phyloP scores from a whole-genome alignment of 108 stramenopile genomes.

The Cyclotella kingstonii region DNA sequence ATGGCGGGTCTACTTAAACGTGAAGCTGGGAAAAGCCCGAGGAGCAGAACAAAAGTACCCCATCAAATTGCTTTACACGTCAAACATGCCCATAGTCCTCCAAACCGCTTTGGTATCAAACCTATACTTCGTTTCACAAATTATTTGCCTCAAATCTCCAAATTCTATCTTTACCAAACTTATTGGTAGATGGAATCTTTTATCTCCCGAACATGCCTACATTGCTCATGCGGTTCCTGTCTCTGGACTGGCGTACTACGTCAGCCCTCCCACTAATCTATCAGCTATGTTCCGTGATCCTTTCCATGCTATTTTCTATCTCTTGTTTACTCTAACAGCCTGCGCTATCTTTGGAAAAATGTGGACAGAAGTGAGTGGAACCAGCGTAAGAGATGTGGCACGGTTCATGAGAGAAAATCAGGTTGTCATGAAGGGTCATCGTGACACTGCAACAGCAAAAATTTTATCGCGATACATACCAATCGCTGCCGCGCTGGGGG shows the following conservation, averaged over 20 bases:
- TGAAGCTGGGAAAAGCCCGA: slow-evolving; percentile 94
- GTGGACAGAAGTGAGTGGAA: slow-evolving; percentile 98
- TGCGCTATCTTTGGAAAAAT: slow-evolving; percentile 98
- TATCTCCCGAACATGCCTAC: slow-evolving; percentile 62
- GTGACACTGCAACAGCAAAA: slow-evolving; percentile 91
- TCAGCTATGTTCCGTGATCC: slow-evolving; percentile 95
- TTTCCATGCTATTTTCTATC: slow-evolving; percentile 97
- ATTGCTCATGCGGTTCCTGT: slow-evolving; percentile 85
- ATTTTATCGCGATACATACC: slow-evolving; percentile 98
- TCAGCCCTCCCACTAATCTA: slow-evolving; percentile 91
- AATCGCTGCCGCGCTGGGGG: slow-evolving; percentile 98
- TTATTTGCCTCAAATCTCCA: slow-evolving; percentile 95
- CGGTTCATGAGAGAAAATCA: slow-evolving; percentile 97
- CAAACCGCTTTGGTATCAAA: slow-evolving; percentile 98
- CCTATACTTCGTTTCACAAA: slow-evolving; percentile 98
- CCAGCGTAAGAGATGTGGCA: slow-evolving; percentile 97
- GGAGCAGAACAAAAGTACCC: slow-evolving; percentile 92
- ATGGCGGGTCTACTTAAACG: slow-evolving; percentile 96
- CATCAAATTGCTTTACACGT: slow-evolving; percentile 99
- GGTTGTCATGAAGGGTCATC: slow-evolving; percentile 99
- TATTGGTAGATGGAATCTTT: slow-evolving; percentile 89
- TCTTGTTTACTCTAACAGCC: slow-evolving; percentile 94
- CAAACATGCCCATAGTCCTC: slow-evolving; percentile 99
- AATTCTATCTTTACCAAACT: slow-evolving; percentile 93
- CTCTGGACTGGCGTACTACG: slow-evolving; percentile 99